Percentiles rank a stretch among this genome's conserved stretches.
These are phyloP conservation scores for Cercospora zeina DNA, from an alignment of 2,329 filamentous ascomycete species.

Conservation along the genomic window DNA sequence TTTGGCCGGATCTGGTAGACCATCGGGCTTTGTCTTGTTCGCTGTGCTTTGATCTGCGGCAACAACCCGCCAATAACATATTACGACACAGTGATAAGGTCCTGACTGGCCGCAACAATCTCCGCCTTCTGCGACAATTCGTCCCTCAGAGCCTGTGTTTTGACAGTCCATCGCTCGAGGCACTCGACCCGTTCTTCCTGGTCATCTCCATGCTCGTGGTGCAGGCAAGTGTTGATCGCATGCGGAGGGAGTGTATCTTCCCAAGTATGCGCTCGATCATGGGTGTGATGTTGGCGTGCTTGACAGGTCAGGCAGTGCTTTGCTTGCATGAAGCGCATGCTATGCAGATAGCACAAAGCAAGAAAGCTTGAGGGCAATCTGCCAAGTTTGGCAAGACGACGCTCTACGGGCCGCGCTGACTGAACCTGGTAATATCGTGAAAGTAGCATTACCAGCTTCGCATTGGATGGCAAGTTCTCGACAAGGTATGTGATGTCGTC, in stretches of 20 bases:
- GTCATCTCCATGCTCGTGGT: slow-evolving; percentile 17
- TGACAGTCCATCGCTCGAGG: not conserved
- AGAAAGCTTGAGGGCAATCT: slow-evolving; percentile 5
- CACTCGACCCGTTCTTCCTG: slow-evolving; percentile 2
- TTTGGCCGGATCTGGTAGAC: not conserved
- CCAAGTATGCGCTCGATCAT: slow-evolving; percentile 1
- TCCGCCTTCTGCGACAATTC: not conserved
- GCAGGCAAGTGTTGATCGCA: not conserved
- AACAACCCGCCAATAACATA: too few species aligned
- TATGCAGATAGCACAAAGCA: not conserved
- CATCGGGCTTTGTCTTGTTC: not conserved
- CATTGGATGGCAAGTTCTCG: slow-evolving; percentile 4
- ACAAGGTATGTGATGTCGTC: slow-evolving; percentile 11
- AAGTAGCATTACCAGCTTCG: not conserved
- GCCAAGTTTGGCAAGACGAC: not conserved
- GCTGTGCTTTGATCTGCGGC: not conserved
- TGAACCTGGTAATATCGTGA: not conserved
- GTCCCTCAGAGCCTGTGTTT: not conserved
- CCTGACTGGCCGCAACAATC: not conserved
- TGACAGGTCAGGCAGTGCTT: not conserved
- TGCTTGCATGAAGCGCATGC: slow-evolving; percentile 10
- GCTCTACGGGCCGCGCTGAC: not conserved
- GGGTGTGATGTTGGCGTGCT: not conserved
- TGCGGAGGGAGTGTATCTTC: not conserved
- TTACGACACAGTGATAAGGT: not conserved